Conservation (phyloP, 1,284 basidiomycete genomes). For the Ustilago cynodontis region DNA sequence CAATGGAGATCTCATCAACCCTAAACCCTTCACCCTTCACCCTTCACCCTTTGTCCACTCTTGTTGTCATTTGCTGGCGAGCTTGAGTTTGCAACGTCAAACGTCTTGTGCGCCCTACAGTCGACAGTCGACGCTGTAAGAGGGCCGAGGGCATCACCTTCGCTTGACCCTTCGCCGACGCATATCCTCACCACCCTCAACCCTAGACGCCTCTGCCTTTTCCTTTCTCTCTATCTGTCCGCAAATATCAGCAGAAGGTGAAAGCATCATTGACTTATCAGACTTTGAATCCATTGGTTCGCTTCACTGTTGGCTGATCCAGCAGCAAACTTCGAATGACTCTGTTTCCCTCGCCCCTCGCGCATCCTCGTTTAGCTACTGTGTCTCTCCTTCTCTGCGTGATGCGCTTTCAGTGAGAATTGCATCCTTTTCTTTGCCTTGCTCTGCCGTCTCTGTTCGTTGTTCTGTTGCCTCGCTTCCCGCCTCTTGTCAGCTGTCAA, state of each 20-base stretch:
- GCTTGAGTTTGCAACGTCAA: not conserved
- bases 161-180: slow-evolving; percentile 4
- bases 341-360: not conserved
- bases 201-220: slow-evolving; percentile 16
- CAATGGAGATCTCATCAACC: slow-evolving; percentile 1
- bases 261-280: not conserved
- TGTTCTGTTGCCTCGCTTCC: not conserved
- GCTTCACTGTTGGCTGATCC: slow-evolving; percentile 25
- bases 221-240: not conserved
- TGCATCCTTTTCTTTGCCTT: not conserved
- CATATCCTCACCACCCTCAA: slow-evolving; percentile 3
- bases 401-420: not conserved
- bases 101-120: not conserved
- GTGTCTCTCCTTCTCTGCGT: not conserved
- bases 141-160: slow-evolving; percentile 29
- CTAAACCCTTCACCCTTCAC: slow-evolving; percentile 10
- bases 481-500: slow-evolving; percentile 37
- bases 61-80: not conserved
- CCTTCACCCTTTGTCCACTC: slow-evolving; percentile 1
- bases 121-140: slow-evolving; percentile 2
- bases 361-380: not conserved
- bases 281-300: slow-evolving; percentile 15
- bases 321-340: not conserved
- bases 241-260: not conserved
- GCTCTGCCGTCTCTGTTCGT: not conserved